Evolutionary conservation across 441 rosid species (phyloP), one percentile per base, ranked within the genome.

Genomic region (Kokia cookei): DNA sequence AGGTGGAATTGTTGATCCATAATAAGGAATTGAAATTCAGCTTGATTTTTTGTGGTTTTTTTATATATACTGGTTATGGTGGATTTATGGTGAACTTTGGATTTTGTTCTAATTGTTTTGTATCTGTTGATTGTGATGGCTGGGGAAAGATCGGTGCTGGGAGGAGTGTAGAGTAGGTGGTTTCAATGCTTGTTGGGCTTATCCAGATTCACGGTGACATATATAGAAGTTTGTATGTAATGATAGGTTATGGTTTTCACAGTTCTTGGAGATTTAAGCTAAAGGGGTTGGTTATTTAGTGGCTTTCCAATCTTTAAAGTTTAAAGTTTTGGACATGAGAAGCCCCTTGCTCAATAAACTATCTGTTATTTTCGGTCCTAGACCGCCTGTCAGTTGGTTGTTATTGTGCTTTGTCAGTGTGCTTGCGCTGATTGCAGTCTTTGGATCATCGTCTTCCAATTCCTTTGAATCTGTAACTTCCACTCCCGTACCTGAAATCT

Each of bases 281-380:
- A 62, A 81, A 65, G 72, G 58, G 50, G 27, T 65, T 63, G 73
- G 75, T 65, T 76, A 65, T 75, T 59, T 79, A 78, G 86, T 78
- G 73, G 73, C 77, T 66, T 77, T 78, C 58, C 76, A 72, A 60
- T 65, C 65, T 78, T 72, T 51, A 35, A 29, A 77, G 58, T 79
- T 65, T 55, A 79, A 77, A 51, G 60, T 70, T 81, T 83, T 81
- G 90, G 96, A 88, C 83, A 95, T 95, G 99, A 93, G 97, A 95
- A 85, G 89, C 88, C 86, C 89, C 78, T 89, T 93, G 90, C 81
- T 77, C 69, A 89, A 78, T 77, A 89, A 87, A 73, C 79, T 87
- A 42, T 82, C 88, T 71, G 81, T 86, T 42, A 67, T 85, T 84
- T 81, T 88, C 40, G 91, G 97, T 79, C 93, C 88, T 17, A 87